Conservation (phyloP, 2,329 filamentous ascomycete species). For the Colletotrichum sp. region DNA sequence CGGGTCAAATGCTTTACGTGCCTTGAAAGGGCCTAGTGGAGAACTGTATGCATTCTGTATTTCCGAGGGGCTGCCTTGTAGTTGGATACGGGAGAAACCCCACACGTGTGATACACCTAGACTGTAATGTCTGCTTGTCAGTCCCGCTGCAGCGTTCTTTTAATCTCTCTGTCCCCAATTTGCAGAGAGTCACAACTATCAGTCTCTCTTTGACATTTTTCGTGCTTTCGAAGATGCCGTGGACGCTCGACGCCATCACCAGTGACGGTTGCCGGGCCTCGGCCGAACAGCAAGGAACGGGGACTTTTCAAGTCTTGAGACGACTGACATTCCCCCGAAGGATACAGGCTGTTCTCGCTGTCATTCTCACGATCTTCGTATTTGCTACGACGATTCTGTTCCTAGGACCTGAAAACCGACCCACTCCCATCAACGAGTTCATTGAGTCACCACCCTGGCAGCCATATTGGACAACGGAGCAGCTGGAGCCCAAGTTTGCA, state of each 20-base stretch:
- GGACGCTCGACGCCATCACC: not conserved
- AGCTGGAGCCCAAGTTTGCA: constrained; percentile 36
- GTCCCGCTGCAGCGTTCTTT: not conserved
- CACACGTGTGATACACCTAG: not conserved
- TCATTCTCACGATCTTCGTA: not conserved
- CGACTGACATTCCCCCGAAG: not conserved
- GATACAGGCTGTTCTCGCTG: not conserved
- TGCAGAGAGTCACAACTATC: not conserved
- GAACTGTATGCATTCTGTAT: fast-evolving
- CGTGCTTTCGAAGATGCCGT: not conserved
- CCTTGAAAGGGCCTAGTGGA: not conserved
- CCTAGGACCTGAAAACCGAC: not conserved
- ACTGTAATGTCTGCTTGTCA: too few species aligned
- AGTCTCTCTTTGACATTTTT: too few species aligned
- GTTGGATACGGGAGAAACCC: not conserved
- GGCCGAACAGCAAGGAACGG: not conserved
- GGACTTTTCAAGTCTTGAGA: not conserved
- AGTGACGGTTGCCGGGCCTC: not conserved
- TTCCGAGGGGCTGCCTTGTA: not conserved
- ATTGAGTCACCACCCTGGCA: not conserved
- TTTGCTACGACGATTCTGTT: not conserved
- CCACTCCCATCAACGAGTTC: not conserved
- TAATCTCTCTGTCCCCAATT: not conserved
- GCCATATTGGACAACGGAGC: not conserved
- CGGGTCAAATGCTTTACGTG: not conserved